Base-by-base conservation (phyloP, 2,329 filamentous ascomycete species). In the Drechslera avenae region DNA sequence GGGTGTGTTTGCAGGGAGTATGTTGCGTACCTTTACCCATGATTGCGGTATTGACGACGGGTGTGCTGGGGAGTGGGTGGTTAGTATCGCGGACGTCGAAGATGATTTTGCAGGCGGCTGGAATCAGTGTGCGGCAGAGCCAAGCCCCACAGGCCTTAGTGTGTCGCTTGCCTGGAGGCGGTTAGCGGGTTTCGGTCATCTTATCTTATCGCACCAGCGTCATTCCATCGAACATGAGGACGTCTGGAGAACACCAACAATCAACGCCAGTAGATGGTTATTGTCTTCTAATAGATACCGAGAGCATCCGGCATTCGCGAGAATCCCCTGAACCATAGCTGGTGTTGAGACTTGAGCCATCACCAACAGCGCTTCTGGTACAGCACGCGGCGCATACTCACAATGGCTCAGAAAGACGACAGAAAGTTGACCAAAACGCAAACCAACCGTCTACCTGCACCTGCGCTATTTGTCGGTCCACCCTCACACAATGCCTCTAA, bases 381-480 rank as follows among this genome's bases (percentile, higher is more conserved):
- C 47, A 41, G 16, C 30, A 18, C n/a, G 18, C 28, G 23, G 17
- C 13, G 33, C 33, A 47, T 47, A 39, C 44, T 19, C 39, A 49
- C 17, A 35, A 66, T 64, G 61, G 47, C 60, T 28, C 54, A 61
- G 2, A 54, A 50, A 39, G 42, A 53, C 40, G 62, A 54, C 47
- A 62, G 50, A 49, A 67, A 63, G 39, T 39, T 62, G 49, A 52
- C 61, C 19, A 68, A 66, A 54, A 59, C 60, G 19, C 57, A 63
- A 39, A 60, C 59, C 10, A 72, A 69, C 35, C 82, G 85, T 18
- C 79, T 86, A 7, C 85, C 85, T 26, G 90, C 90, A 17, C 90
- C 91, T 1, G 81, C 86, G 2, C 83, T 96, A 39, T 96, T 96
- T 73, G 83, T 91, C 49, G 89, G 89, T 33, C 86, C 86, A 2